Conservation (phyloP, 805 yeast species). For the Kazachstania africana region DNA sequence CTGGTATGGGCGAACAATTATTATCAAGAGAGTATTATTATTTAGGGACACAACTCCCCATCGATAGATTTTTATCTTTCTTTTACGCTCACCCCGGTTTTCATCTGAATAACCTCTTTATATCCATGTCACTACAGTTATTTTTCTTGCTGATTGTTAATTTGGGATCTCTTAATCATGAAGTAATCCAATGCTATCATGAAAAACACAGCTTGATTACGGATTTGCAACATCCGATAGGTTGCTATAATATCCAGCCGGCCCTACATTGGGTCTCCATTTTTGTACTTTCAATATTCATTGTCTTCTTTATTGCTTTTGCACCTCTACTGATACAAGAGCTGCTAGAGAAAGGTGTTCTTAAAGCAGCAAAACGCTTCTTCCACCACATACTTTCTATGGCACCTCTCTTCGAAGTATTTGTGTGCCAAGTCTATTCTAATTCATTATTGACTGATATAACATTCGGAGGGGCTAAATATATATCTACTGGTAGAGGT, state of each 20-base stretch:
- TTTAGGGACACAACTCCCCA: constrained; percentile 78
- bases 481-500: constrained; percentile 89
- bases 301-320: constrained; percentile 87
- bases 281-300: constrained; percentile 79
- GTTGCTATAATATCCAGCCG: constrained; percentile 78
- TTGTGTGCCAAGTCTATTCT: constrained; percentile 89
- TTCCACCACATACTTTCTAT: constrained; percentile 67
- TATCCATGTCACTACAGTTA: constrained; percentile 74
- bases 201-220: constrained; percentile 59
- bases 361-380: constrained; percentile 62
- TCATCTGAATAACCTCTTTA: constrained; percentile 82
- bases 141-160: constrained; percentile 73
- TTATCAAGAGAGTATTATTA: constrained; percentile 85
- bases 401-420: constrained; percentile 89
- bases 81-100: constrained; percentile 97
- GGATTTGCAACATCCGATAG: constrained; percentile 62
- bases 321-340: constrained; percentile 83
- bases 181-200: constrained; percentile 57
- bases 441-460: constrained; percentile 63
- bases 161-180: constrained; percentile 67
- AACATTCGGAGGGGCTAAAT: constrained; percentile 83
- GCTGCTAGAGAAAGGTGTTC: constrained; percentile 69
- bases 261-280: constrained; percentile 84
- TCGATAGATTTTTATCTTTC: constrained; percentile 83
- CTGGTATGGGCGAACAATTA: constrained; percentile 97